phyloP scores from a whole-genome alignment of 1,284 basidiomycete species.

The Mrakiaceae sp. region DNA sequence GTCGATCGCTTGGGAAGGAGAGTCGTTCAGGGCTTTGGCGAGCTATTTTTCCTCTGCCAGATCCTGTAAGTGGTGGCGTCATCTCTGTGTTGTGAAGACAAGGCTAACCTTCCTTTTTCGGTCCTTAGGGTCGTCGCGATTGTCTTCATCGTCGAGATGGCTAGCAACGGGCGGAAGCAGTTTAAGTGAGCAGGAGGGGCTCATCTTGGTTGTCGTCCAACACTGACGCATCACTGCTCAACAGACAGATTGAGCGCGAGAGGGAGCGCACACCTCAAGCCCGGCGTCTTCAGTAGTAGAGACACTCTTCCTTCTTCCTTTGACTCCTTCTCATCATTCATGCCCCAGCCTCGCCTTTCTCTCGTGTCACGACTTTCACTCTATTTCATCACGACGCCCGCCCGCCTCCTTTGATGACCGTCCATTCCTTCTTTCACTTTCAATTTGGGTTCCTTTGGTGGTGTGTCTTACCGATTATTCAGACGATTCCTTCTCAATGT shows the following conservation, averaged over 20 bases:
- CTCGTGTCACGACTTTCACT: too few species aligned
- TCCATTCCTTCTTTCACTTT: too few species aligned
- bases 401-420: too few species aligned
- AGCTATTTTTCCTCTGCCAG: slow-evolving; percentile 8
- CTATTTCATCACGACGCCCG: too few species aligned
- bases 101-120: neutral
- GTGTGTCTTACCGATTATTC: too few species aligned
- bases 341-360: neutral
- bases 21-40: neutral
- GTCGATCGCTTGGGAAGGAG: slow-evolving; percentile 5
- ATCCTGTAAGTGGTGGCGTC: neutral
- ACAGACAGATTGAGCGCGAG: too few species aligned
- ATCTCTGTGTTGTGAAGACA: neutral
- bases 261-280: too few species aligned
- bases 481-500: too few species aligned
- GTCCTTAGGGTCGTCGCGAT: neutral
- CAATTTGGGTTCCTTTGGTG: too few species aligned
- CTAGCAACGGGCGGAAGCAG: slow-evolving; percentile 6
- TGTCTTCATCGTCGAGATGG: slow-evolving; percentile 9
- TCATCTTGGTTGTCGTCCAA: too few species aligned
- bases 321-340: neutral
- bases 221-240: too few species aligned
- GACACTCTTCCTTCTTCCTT: neutral
- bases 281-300: too few species aligned
- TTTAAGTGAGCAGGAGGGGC: neutral